A percentile compares a stretch with the other conserved stretches of the same genome.
phyloP scores from a whole-genome alignment of 805 yeast genomes.

The baker's yeast (Saccharomyces cerevisiae) region DNA sequence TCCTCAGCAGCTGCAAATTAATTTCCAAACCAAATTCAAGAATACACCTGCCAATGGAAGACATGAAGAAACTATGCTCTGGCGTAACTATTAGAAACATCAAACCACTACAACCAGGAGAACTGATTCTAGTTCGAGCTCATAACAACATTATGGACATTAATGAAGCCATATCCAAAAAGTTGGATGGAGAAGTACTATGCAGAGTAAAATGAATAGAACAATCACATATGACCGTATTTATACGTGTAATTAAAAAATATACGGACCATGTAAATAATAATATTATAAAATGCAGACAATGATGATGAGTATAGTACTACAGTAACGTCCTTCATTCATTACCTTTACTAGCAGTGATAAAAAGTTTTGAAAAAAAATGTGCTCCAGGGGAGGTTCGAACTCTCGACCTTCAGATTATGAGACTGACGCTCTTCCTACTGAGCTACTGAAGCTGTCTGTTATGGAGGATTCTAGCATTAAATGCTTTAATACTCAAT shows the following conservation, averaged over 20 bases:
- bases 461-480: too few relatives aligned
- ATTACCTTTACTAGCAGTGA: too few relatives aligned
- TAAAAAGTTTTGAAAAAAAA: slow-evolving; percentile 2
- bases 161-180: slow-evolving; percentile 75
- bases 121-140: slow-evolving; percentile 62
- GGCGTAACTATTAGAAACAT: slow-evolving; percentile 72
- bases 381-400: slow-evolving; percentile 22
- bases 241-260: not conserved
- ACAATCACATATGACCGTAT: not conserved
- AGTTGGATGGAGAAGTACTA: slow-evolving; percentile 63
- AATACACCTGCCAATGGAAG: slow-evolving; percentile 53
- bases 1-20: slow-evolving; percentile 59
- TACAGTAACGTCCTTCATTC: not conserved
- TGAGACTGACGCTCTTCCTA: slow-evolving; percentile 20
- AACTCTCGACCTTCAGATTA: slow-evolving; percentile 13
- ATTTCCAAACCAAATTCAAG: slow-evolving; percentile 81
- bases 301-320: not conserved
- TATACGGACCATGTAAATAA: not conserved
- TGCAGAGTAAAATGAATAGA: slow-evolving; percentile 55
- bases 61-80: slow-evolving; percentile 61
- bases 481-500: too few relatives aligned
- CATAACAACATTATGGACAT: slow-evolving; percentile 57
- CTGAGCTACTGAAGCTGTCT: slow-evolving; percentile 19
- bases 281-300: not conserved
- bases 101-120: slow-evolving; percentile 82